Conservation (phyloP, 164 flowering plant species). For the Brasenia schreberi region DNA sequence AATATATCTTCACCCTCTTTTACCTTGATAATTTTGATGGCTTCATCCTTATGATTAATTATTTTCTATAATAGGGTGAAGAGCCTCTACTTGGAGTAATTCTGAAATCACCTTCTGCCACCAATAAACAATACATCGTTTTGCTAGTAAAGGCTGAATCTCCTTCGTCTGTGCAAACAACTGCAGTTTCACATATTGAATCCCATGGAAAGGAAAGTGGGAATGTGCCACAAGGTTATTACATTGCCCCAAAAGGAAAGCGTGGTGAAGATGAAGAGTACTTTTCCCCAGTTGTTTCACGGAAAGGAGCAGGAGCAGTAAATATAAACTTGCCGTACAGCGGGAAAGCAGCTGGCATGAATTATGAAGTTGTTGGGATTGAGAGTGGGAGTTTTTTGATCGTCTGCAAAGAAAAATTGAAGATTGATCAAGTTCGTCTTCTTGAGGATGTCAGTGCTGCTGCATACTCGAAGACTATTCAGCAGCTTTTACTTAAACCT, state of each 20-base stretch:
- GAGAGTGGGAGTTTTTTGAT: slow-evolving; percentile 51
- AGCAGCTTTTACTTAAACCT: slow-evolving; percentile 45
- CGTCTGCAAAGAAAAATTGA: slow-evolving; percentile 61
- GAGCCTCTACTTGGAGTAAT: slow-evolving; percentile 89
- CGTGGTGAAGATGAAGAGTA: slow-evolving; percentile 61
- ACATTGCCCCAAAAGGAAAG: slow-evolving; percentile 50
- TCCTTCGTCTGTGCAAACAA: slow-evolving; percentile 19
- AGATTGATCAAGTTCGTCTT: slow-evolving; percentile 67
- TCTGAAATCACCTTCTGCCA: slow-evolving; percentile 47
- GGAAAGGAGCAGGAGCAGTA: slow-evolving; percentile 61
- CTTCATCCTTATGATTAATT: too few relatives aligned
- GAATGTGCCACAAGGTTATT: slow-evolving; percentile 35
- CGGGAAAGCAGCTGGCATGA: slow-evolving; percentile 70
- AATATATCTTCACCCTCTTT: too few relatives aligned
- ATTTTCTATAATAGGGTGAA: slow-evolving; percentile 36
- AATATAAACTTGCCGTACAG: slow-evolving; percentile 58
- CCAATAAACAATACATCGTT: slow-evolving; percentile 49
- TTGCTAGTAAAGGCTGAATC: slow-evolving; percentile 60
- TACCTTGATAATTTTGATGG: too few relatives aligned
- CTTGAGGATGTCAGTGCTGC: slow-evolving; percentile 58
- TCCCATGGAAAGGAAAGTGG: slow-evolving; percentile 22
- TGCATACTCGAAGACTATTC: slow-evolving; percentile 78
- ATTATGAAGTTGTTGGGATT: slow-evolving; percentile 63
- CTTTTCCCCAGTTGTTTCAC: slow-evolving; percentile 27
- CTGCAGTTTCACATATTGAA: slow-evolving; percentile 18